phyloP scores from a whole-genome alignment of 192 early-diverging fungal genomes.

The Mycoemilia scoparia region DNA sequence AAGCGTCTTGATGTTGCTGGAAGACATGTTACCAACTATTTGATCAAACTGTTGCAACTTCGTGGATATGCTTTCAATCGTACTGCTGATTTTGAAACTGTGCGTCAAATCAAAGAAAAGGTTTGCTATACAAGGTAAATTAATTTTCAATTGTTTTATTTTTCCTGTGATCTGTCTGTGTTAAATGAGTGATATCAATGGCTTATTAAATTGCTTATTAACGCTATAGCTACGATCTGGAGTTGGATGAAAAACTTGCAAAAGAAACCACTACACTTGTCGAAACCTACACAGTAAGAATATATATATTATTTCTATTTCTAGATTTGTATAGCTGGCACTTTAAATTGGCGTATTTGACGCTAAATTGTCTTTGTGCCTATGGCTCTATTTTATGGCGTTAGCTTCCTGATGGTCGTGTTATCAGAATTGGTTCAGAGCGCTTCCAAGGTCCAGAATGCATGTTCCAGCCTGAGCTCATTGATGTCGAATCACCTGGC shows the following conservation, averaged over 20 bases:
- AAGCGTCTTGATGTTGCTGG: conserved; percentile 90
- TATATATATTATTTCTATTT: no score
- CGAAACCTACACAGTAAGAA: conserved; percentile 85
- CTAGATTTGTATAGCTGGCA: not conserved
- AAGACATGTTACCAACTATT: conserved; percentile 84
- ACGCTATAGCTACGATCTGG: conserved; percentile 94
- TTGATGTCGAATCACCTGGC: conserved; percentile 85
- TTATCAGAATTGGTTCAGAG: conserved; percentile 97
- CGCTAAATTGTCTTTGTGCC: not conserved
- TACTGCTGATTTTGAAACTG: conserved; percentile 96
- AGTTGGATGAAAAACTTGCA: conserved; percentile 84
- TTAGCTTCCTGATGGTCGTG: conserved; percentile 93
- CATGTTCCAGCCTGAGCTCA: conserved; percentile 93
- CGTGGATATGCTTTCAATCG: conserved; percentile 94
- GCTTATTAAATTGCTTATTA: conserved; percentile 1
- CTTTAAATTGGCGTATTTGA: not conserved
- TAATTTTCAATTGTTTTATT: no score
- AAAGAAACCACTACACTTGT: conserved; percentile 94
- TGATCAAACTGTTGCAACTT: conserved; percentile 87
- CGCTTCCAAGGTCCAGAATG: conserved; percentile 97
- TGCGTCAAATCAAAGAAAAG: conserved; percentile 95
- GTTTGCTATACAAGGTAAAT: conserved; percentile 93
- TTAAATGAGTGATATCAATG: not conserved
- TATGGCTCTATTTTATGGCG: conserved; percentile 17
- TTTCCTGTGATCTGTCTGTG: not conserved